phyloP scores from a whole-genome alignment of 2,329 filamentous ascomycete genomes.

The Plectosphaerella sp. region DNA sequence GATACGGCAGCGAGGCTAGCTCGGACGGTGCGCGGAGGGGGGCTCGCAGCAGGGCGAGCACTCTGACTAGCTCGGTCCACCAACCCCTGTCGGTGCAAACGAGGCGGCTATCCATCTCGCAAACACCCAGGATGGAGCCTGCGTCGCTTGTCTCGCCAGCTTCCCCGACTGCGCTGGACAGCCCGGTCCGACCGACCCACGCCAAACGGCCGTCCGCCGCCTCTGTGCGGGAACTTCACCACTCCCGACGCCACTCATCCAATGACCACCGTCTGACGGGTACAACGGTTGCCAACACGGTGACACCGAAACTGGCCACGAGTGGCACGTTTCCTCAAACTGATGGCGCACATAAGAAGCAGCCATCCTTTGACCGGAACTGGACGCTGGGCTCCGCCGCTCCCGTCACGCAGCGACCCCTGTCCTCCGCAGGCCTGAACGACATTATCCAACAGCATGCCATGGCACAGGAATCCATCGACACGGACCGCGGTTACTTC shows the following conservation, averaged over 20 bases:
- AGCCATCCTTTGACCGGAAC: constrained; percentile 65
- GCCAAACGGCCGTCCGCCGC: constrained; percentile 70
- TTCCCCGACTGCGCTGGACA: constrained; percentile 37
- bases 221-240: constrained; percentile 75
- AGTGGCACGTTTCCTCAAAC: constrained; percentile 37
- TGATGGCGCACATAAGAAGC: constrained; percentile 52
- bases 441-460: constrained; percentile 33
- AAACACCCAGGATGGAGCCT: constrained; percentile 46
- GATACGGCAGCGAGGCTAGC: constrained; percentile 54
- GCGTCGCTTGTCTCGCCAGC: constrained; percentile 33
- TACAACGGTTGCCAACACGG: constrained; percentile 20
- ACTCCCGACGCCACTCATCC: constrained; percentile 83
- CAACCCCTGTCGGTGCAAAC: constrained; percentile 42
- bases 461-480: constrained; percentile 44
- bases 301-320: constrained; percentile 36
- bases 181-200: constrained; percentile 43
- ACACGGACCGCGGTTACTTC: constrained; percentile 87
- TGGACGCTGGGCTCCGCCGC: constrained; percentile 60
- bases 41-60: constrained; percentile 52
- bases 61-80: constrained; percentile 44
- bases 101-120: constrained; percentile 43
- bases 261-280: constrained; percentile 61
- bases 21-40: constrained; percentile 45
- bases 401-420: constrained; percentile 32
- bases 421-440: constrained; percentile 49